Evolutionary conservation across 768 basidiomycete species (phyloP), one percentile per base, ranked within the genome.

Genomic region (Neoboletus magnificus): DNA sequence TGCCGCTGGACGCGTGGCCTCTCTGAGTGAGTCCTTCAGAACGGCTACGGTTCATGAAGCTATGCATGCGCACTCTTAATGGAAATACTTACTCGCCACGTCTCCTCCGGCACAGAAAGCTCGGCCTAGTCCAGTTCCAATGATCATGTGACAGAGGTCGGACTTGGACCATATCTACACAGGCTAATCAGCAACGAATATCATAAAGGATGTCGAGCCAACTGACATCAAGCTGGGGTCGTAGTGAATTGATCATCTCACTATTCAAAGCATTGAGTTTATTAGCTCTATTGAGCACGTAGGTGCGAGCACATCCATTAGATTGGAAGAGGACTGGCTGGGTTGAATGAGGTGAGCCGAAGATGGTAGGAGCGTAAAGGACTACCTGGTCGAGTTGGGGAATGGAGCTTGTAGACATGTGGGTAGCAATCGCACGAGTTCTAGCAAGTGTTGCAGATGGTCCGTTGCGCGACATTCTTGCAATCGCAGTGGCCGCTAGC

Each of bases 101-200:
- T 99, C 97, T 42, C 97, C 97, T 15, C 97, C 97, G 7, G 91
- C 88, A 65, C 94, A 98, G 69, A 98, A 98, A 13, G 88, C 91
- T 55, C 84, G 78, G 4, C 86, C 88, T 13, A 72, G 71, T 23
- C 89, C 90, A 32, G 81, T 80, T 33, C 87, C 89, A 36, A 92
- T 79, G 56, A 97, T 82, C 29, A 87, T 78, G 54, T 82, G 80
- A 61, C 85, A 85, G 8, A 91, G 78, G 48, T 86, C 80, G 29
- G 90, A 85, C 35, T 79, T 73, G 57, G 81, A 79, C 89, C 91
- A 93, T 77, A 84, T 82, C 91, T 93, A 58, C 23, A 57, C 25
- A 9, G 44, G 25, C 43, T 18, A n/a, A 29, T 59, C 52, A 56
- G 57, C 25, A 15, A 48, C 53, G 60, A 57, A 49, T 42, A 16